Evolutionary conservation across 164 flowering plant species (phyloP), one percentile per base, ranked within the genome.

Genomic region (Macadamia tetraphylla): DNA sequence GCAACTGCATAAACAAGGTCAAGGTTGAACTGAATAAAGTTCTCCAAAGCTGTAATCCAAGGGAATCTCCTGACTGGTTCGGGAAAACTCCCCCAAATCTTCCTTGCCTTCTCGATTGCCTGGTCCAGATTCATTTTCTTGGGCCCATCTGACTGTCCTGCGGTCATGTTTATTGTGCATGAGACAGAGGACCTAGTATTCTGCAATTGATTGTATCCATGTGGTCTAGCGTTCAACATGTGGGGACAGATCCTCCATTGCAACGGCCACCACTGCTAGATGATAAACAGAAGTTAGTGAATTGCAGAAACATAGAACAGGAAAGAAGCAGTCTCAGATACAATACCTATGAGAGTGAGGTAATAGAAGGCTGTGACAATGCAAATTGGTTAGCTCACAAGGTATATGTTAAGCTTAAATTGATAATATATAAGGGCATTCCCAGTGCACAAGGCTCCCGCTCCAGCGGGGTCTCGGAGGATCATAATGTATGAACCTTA

Each of bases 21-120:
- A 63, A 87, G 70, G 30, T 85, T 73, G 71, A 89, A 83, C 65
- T 84, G 88, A 61, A 85, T 67, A 68, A 88, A 89, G 77, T 79
- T 86, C 9, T 75, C 84, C 62, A 80, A 57, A 10, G 81, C 84
- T 73, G 62, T 75, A 66, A 56, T 71, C 97, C 97, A 93, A 42
- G 98, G 98, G 74, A 93, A 93, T 60, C 57, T 82, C 79, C 88
- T 91, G 62, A 93, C 85, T n/a, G 95, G 91, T 66, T 84, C 74
- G 23, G 97, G 98, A 58, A 82, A 71, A 76, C 65, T 78, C 65
- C 88, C 86, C 95, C 92, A 93, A 18, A 80, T 13, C 13, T 73
- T 74, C 71, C 72, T 71, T 6, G 81, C 82, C 63, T 71, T 77
- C 56, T 78, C 84, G 71, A 81, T 59, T 44, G 80, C 58, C 59